Base-by-base conservation (phyloP, 768 basidiomycete species). In the Phlebiopsis gigantea region DNA sequence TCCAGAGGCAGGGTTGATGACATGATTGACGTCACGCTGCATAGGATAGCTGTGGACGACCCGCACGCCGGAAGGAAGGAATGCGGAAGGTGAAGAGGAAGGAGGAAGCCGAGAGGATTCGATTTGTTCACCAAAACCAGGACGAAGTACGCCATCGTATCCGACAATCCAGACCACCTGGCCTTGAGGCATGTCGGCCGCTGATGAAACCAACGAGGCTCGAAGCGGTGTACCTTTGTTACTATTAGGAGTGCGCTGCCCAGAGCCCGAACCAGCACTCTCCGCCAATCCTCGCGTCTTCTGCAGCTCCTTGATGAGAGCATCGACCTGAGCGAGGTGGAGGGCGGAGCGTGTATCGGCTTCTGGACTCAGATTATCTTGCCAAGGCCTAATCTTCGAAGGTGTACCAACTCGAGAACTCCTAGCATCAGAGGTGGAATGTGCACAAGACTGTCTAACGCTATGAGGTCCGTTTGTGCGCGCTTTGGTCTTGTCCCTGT, bases 281-380 rank as follows among this genome's bases (percentile, higher is more conserved):
- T 46, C 22, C 7, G n/a, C 26, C 1, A 50, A 28, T 9, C 51
- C 52, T 14, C 46, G 48, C 17, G 58, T 29, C 19, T 30, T 59
- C 53, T 59, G 53, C 17, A 59, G 53, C 41, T 59, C 53, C 28
- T 48, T 53, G 39, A 55, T 59, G 12, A 59, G 41, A 14, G 58
- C 53, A 22, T 59, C 47, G 39, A 59, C 58, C 25, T 55, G 42
- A 21, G 47, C 58, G 28, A 49, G 28, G 24, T 39, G 26, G 14
- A 39, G 43, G 22, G 30, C 21, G 17, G 30, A 46, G 30, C 31
- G 30, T 1, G 54, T 8, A 21, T 31, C 30, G 9, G 44, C 28
- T 43, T 34, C 31, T 22, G 25, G 2, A 21, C 21, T 39, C 12
- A 2, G 34, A 4, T 39, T 39, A 17, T 39, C 17, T 17, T 9